Percentiles rank a stretch among this genome's conserved stretches.
Conservation (phyloP, 805 yeast genomes). For the Hanseniaspora lachancei region DNA sequence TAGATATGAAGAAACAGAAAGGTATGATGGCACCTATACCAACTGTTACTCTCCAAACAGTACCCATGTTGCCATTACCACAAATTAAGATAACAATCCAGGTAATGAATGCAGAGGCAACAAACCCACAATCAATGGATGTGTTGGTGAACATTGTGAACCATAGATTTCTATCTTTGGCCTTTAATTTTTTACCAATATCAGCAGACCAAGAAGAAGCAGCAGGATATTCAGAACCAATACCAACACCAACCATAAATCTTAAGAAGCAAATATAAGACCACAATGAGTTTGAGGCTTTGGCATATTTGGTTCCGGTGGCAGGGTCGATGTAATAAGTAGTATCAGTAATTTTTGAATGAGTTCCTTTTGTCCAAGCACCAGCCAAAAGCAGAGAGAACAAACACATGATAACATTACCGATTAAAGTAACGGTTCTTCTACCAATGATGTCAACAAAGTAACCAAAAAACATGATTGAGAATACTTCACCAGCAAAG, state of each 20-base stretch:
- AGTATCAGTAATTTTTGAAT: conserved; percentile 36
- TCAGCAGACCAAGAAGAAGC: conserved; percentile 81
- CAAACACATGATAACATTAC: conserved; percentile 62
- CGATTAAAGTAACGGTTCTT: conserved; percentile 68
- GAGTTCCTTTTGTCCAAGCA: conserved; percentile 63
- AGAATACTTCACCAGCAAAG: conserved; percentile 83
- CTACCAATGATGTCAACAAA: conserved; percentile 70
- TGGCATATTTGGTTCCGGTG: conserved; percentile 40
- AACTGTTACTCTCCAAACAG: conserved; percentile 83
- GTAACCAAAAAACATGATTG: conserved; percentile 70
- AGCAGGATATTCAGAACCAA: conserved; percentile 92
- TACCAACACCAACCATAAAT: conserved; percentile 78
- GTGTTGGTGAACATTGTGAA: conserved; percentile 80
- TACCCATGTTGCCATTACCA: conserved; percentile 52
- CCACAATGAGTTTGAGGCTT: conserved; percentile 11
- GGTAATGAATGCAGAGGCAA: conserved; percentile 71
- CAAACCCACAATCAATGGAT: conserved; percentile 82
- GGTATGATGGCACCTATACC: conserved; percentile 91
- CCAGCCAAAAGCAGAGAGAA: conserved; percentile 73
- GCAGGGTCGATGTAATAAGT: conserved; percentile 73
- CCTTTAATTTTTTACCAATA: conserved; percentile 82
- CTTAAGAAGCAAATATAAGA: conserved; percentile 27
- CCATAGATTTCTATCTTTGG: conserved; percentile 76
- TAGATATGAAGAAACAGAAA: conserved; percentile 56
- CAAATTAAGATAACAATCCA: conserved; percentile 77